Base-by-base conservation (phyloP, 2,329 filamentous ascomycete genomes). In the Trichophyton schoenleinii region DNA sequence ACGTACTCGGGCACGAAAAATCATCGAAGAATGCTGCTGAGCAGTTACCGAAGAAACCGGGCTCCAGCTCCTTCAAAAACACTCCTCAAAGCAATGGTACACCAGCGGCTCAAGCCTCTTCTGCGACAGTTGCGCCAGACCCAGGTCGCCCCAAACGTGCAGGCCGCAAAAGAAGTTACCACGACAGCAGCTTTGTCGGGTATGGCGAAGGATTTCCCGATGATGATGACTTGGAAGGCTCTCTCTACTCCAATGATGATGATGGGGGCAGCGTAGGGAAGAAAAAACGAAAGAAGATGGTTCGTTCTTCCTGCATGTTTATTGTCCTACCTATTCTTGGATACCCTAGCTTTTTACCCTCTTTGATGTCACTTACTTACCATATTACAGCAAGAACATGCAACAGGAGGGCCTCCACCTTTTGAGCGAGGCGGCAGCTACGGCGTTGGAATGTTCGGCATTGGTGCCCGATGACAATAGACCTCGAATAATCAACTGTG, bases 191-290 rank as follows among this genome's bases (percentile, higher is more conserved):
- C 66, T 80, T 79, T 67, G 76, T 77, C 60, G 78, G 78, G 1
- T 80, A 80, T 64, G 78, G 76, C 59, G 77, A 79, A 72, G 78
- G 78, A 20, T 80, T 73, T 67, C 74, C 75, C 25, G 78, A 80
- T 68, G 76, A 78, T 61, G 78, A 79, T 62, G 76, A 77, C 25
- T 48, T 63, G 41, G 68, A 66, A 25, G 68, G 67, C 34, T 73
- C 70, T 41, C 72, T 76, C 53, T 76, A 77, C 64, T 77, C 76
- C 52, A 77, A 76, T 60, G 75, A 75, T 62, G 75, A 72, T 53
- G 68, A 68, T 7, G 65, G 68, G 31, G 67, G 74, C 62, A 67
- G 70, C 52, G 62, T 62, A 15, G 72, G 72, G 38, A 78, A 77
- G 66, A 79, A 78, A 69, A 78, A 76, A 69, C 74, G 77, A 63